Conservation (phyloP, 2,329 filamentous ascomycete species). For the Ophiostoma novo-ulmi region DNA sequence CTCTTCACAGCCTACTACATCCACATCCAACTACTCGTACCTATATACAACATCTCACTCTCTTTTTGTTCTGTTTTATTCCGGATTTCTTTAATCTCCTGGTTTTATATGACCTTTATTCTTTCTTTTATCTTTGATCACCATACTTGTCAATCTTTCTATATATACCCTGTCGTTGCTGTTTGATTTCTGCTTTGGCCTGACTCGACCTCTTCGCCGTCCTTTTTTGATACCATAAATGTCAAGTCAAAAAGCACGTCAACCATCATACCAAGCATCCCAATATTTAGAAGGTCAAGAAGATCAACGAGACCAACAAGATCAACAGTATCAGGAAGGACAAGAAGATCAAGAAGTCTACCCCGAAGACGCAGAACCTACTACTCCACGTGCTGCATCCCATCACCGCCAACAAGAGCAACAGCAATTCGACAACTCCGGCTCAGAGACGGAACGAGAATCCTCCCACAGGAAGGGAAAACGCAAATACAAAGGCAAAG, state of each 20-base stretch:
- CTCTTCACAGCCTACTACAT: conserved; percentile 10
- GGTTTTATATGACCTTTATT: background rate
- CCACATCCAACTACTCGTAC: conserved; percentile 13
- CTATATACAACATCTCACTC: conserved; percentile 4
- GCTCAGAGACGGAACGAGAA: conserved; percentile 32
- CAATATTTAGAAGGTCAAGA: background rate
- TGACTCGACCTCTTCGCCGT: background rate
- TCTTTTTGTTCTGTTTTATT: background rate
- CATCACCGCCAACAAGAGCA: background rate
- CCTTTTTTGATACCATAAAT: conserved; percentile 17
- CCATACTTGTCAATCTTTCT: background rate
- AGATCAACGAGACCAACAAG: background rate
- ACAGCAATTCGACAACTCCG: conserved; percentile 26
- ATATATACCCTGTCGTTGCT: background rate
- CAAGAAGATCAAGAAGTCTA: background rate
- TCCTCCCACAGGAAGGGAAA: background rate
- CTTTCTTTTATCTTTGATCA: background rate
- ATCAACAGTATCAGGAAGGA: background rate
- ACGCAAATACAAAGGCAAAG: background rate
- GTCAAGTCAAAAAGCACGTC: conserved; percentile 17
- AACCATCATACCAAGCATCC: conserved; percentile 13
- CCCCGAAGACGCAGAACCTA: background rate
- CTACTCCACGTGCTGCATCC: background rate
- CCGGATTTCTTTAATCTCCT: background rate
- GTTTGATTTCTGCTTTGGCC: background rate